Conservation (phyloP, 306 rosid species). For the Argentina anserina region DNA sequence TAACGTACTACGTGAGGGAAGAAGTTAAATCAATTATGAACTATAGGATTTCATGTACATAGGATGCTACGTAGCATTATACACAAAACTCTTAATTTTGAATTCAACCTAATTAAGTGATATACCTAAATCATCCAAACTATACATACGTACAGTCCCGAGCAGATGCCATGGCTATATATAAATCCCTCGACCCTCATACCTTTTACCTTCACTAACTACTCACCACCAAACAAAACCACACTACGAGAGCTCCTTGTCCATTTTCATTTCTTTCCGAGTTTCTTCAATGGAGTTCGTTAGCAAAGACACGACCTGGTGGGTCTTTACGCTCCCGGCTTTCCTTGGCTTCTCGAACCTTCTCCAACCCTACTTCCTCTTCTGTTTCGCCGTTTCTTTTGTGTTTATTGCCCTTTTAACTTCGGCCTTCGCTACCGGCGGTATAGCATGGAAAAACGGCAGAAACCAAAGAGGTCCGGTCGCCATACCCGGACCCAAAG, state of each 20-base stretch:
- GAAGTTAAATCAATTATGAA: no score
- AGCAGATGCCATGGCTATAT: neutral
- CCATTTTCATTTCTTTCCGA: neutral
- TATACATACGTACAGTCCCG: no score
- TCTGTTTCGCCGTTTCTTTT: constrained; percentile 12
- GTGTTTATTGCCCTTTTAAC: constrained; percentile 22
- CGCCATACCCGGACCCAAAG: constrained; percentile 38
- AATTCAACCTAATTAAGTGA: neutral
- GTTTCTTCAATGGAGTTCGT: neutral
- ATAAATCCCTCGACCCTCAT: neutral
- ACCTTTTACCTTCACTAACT: constrained; percentile 6
- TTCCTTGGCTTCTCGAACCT: constrained; percentile 28
- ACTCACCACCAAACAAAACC: neutral
- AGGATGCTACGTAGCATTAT: no score
- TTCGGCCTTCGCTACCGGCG: constrained; percentile 40
- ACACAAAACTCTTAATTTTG: no score
- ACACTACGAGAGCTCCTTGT: neutral
- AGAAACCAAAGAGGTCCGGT: constrained; percentile 26
- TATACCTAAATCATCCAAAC: neutral
- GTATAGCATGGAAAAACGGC: constrained; percentile 52
- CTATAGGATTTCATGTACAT: no score
- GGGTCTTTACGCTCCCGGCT: constrained; percentile 42
- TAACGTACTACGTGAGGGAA: no score
- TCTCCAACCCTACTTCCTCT: constrained; percentile 18
- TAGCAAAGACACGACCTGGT: constrained; percentile 32